Evolutionary conservation across 106 monocot genomes (phyloP), one percentile per base, ranked within the genome.

Genomic region (Chionographis japonica): DNA sequence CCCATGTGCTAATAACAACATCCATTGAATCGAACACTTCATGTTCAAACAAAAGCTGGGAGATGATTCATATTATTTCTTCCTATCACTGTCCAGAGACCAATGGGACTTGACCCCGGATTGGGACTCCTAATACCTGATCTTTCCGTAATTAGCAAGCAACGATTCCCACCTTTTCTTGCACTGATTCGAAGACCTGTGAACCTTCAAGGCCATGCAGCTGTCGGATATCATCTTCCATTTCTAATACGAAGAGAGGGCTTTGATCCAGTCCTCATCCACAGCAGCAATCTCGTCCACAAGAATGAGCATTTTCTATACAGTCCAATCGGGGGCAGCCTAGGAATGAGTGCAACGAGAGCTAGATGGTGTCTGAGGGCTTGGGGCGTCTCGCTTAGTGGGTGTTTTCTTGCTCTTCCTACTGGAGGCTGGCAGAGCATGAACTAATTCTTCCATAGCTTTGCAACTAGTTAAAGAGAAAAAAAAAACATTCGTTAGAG

Each of bases 201-300:
- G 38, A 65, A 84, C 80, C 8, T 66, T 60, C 17, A 50, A 62
- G 18, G 60, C 59, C 17, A 15, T 12, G 57, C 80, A 84, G 66
- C 62, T 75, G 61, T 84, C 84, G 17, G 81, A 67, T 8, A 88
- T 56, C 60, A 84, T 84, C 74, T 84, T 75, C 88, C 88, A 84
- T 40, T 64, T 80, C 68, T 88, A 84, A 46, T 73, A 77, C 4
- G 80, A 72, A 13, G 88, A 83, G 37, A 88, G 42, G 52, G 71
- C 71, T 46, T 58, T 75, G 62, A 73, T 35, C 78, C 72, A 84
- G 18, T 61, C 74, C 46, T 75, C 75, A 37, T 75, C 78, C 12
- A 81, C 49, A 12, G 75, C 63, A 50, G 78, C 84, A 39, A 84
- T 68, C 69, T 78, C 78, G 65, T 49, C 64, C 8, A 81, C 15